phyloP scores from a whole-genome alignment of 2,329 filamentous ascomycete species.

The Colletotrichum tabaci region DNA sequence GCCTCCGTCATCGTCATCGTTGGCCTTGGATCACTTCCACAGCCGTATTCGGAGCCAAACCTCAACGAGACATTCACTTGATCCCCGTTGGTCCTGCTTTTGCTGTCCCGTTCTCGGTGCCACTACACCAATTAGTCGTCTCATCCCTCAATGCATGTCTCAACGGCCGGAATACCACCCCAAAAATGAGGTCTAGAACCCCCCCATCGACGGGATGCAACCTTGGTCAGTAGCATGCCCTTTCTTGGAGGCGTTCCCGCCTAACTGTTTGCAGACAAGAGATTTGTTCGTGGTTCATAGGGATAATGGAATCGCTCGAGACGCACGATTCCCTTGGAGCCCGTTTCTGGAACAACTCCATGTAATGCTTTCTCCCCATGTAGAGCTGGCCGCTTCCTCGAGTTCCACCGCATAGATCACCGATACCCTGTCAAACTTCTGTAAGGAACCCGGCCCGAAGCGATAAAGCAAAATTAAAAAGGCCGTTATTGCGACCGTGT shows the following conservation, averaged over 20 bases:
- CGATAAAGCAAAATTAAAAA: conserved; percentile 9
- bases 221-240: conserved; percentile 11
- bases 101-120: neutral
- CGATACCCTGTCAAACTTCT: conserved; percentile 21
- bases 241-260: neutral
- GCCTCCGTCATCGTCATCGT: neutral
- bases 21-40: neutral
- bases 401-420: conserved; percentile 21
- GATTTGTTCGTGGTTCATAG: neutral
- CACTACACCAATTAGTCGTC: neutral
- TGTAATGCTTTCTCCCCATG: neutral
- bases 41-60: neutral
- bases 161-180: conserved; percentile 16
- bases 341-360: neutral
- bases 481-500: neutral
- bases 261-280: neutral
- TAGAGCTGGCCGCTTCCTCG: neutral
- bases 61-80: conserved; percentile 25
- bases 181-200: neutral
- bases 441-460: conserved; percentile 28
- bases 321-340: neutral
- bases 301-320: neutral
- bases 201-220: conserved; percentile 21
- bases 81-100: conserved; percentile 5
- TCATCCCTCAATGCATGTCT: conserved; percentile 2